Conservation (phyloP, 176 grass and related monocot genomes). For the Tillandsia fasciculata region DNA sequence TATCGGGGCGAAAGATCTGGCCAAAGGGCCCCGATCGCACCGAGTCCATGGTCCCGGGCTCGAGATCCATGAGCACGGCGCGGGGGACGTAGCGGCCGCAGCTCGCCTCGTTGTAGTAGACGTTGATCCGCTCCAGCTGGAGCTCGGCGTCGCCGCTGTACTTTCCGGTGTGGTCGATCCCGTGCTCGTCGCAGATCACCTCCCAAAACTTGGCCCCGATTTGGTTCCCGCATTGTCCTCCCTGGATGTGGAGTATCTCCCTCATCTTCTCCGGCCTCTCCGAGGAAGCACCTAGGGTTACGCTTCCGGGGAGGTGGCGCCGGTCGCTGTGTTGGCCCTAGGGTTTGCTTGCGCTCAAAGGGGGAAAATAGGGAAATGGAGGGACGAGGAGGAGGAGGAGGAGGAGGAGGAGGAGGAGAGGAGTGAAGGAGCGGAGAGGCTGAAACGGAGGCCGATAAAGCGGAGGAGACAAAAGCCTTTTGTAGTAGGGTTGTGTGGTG, state of each 20-base stretch:
- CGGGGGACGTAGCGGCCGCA: constrained; percentile 69
- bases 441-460: not conserved
- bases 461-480: constrained; percentile 5
- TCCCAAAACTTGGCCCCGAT: constrained; percentile 97
- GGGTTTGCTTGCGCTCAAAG: not conserved
- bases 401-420: not conserved
- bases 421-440: not conserved
- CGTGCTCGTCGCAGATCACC: constrained; percentile 93
- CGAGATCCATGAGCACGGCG: constrained; percentile 92
- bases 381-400: too few species aligned
- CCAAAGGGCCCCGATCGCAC: constrained; percentile 55
- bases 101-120: constrained; percentile 97
- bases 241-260: constrained; percentile 90
- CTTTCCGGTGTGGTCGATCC: constrained; percentile 74
- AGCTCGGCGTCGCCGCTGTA: constrained; percentile 70
- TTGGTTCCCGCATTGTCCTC: constrained; percentile 93
- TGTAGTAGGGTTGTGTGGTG: constrained; percentile 16
- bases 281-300: constrained; percentile 1
- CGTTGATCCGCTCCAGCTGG: constrained; percentile 88
- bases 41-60: constrained; percentile 93
- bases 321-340: not conserved
- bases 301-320: too few species aligned
- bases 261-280: constrained; percentile 38
- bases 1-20: constrained; percentile 89
- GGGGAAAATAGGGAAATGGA: too few species aligned